phyloP scores from a whole-genome alignment of 2,329 filamentous ascomycete genomes.

The Scedosporium boydii region DNA sequence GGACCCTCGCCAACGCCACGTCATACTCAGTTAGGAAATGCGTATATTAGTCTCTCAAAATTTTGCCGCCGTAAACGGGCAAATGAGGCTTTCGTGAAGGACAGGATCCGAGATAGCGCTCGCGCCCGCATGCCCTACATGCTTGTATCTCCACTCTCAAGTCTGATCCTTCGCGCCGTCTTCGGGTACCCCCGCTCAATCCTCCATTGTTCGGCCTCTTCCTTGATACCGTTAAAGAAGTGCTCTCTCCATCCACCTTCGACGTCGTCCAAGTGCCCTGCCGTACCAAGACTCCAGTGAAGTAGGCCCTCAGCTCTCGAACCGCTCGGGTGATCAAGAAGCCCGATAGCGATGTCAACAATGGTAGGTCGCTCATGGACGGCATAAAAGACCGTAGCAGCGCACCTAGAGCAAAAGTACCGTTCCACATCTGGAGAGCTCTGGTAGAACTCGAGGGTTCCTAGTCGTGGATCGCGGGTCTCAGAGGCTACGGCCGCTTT shows the following conservation, averaged over 20 bases:
- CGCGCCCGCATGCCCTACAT: not conserved
- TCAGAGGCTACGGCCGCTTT: conserved; percentile 20
- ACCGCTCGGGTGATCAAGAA: conserved; percentile 33
- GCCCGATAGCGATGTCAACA: conserved; percentile 33
- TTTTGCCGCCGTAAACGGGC: no score
- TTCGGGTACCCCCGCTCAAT: not conserved
- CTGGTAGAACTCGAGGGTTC: conserved; percentile 31
- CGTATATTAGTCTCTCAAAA: no score
- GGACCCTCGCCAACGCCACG: no score
- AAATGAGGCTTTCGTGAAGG: not conserved
- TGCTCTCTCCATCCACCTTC: conserved; percentile 30
- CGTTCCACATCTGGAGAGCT: conserved; percentile 34
- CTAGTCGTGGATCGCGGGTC: conserved; percentile 24
- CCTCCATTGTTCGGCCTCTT: conserved; percentile 26
- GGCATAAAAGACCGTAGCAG: conserved; percentile 35
- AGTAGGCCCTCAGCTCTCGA: conserved; percentile 34
- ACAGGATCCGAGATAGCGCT: not conserved
- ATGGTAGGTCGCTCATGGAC: conserved; percentile 25
- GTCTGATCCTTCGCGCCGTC: not conserved
- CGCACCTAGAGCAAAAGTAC: conserved; percentile 39
- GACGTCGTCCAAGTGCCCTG: conserved; percentile 22
- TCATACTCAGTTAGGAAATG: no score
- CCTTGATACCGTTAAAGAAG: conserved; percentile 19
- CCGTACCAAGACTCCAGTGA: conserved; percentile 28
- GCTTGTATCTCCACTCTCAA: not conserved